Percentiles rank a stretch among this genome's conserved stretches.
These are phyloP conservation scores for Aquanectria penicillioides DNA, from an alignment of 2,329 filamentous ascomycete genomes.

Conservation along the genomic window DNA sequence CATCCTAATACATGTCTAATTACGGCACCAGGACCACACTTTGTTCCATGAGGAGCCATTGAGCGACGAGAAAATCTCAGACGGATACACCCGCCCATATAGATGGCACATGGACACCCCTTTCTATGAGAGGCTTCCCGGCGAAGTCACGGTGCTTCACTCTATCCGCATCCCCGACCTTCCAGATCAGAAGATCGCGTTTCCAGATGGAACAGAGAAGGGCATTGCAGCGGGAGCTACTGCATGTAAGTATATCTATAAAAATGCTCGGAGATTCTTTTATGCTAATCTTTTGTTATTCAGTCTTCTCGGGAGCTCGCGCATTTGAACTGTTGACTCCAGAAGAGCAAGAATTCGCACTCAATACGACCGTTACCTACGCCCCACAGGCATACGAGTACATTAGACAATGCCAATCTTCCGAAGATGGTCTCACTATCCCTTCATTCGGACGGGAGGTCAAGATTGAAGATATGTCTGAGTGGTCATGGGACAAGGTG, in stretches of 20 bases:
- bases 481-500: conserved; percentile 13
- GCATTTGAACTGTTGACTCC: conserved; percentile 6
- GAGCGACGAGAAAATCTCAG: background rate
- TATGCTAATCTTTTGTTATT: background rate
- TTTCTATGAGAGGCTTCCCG: conserved; percentile 9
- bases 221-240: conserved; percentile 9
- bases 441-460: conserved; percentile 3
- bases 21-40: conserved; percentile 19
- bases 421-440: conserved; percentile 9
- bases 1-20: too few species aligned
- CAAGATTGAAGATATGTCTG: background rate
- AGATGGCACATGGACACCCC: conserved; percentile 19
- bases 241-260: background rate
- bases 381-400: conserved; percentile 17
- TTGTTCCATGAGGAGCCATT: conserved; percentile 9
- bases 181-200: conserved; percentile 11
- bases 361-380: conserved; percentile 15
- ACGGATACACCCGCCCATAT: conserved; percentile 13
- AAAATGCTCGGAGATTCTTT: background rate
- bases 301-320: conserved; percentile 14
- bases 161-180: background rate
- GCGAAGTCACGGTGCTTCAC: conserved; percentile 17
- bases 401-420: conserved; percentile 12
- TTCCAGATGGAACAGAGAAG: conserved; percentile 12
- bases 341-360: conserved; percentile 13